Percentiles rank a stretch among this genome's conserved stretches.
Conservation (phyloP, 306 rosid species). For the Comarum palustre region DNA sequence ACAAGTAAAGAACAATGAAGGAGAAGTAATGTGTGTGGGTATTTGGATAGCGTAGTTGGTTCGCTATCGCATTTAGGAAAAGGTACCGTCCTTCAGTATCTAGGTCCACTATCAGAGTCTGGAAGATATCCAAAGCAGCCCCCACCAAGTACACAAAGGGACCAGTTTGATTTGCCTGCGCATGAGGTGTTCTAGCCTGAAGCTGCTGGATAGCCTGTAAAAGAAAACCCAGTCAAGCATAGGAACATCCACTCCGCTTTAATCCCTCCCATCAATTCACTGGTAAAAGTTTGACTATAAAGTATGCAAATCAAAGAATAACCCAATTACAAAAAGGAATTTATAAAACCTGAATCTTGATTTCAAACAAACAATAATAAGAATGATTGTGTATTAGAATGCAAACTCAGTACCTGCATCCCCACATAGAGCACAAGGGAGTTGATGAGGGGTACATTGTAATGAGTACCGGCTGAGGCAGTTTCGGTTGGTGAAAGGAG, state of each 20-base stretch:
- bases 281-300: neutral
- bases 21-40: constrained; percentile 97
- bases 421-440: constrained; percentile 93
- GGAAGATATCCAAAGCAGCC: constrained; percentile 91
- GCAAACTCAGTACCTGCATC: constrained; percentile 70
- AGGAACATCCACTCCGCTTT: neutral
- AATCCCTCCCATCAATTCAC: neutral
- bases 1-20: constrained; percentile 85
- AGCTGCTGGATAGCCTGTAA: constrained; percentile 90
- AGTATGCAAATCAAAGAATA: neutral
- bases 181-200: constrained; percentile 67
- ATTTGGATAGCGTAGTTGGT: constrained; percentile 96
- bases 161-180: constrained; percentile 57
- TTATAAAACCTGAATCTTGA: neutral
- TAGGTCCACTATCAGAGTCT: constrained; percentile 62
- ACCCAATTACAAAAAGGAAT: neutral
- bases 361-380: neutral
- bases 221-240: constrained; percentile 19
- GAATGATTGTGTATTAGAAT: neutral
- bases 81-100: constrained; percentile 99
- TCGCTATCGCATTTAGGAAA: constrained; percentile 91
- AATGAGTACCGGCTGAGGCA: constrained; percentile 80
- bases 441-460: constrained; percentile 89
- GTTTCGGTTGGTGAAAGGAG: constrained; percentile 73
- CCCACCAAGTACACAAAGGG: constrained; percentile 73